These are phyloP conservation scores for Termitomyces sp. DNA, from an alignment of 768 basidiomycete species.

Conservation along the genomic window DNA sequence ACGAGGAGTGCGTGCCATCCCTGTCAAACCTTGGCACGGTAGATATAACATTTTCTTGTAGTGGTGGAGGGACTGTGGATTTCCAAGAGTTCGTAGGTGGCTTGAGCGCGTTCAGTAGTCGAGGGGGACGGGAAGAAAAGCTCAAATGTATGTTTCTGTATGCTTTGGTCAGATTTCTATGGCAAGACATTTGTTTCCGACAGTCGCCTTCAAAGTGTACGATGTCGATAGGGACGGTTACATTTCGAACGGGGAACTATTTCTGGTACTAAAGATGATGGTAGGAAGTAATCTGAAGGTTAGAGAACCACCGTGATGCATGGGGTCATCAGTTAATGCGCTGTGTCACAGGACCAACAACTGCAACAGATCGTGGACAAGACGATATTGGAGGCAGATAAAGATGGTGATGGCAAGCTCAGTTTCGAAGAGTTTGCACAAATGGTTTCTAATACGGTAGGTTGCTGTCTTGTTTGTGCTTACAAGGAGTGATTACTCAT, in stretches of 20 bases:
- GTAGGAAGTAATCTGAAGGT: slow-evolving; percentile 99
- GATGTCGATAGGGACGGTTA: slow-evolving; percentile 97
- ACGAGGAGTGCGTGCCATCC: slow-evolving; percentile 79
- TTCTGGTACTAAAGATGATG: slow-evolving; percentile 99
- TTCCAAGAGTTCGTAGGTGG: slow-evolving; percentile 99
- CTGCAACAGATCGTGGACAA: slow-evolving; percentile 99
- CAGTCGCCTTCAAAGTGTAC: slow-evolving; percentile 99
- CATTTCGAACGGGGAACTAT: slow-evolving; percentile 98
- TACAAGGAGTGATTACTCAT: background rate
- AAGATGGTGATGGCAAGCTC: slow-evolving; percentile 95
- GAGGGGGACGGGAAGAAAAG: slow-evolving; percentile 96
- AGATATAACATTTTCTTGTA: slow-evolving; percentile 24
- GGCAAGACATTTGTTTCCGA: background rate
- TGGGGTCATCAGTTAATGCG: slow-evolving; percentile 1
- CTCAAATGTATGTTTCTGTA: slow-evolving; percentile 66
- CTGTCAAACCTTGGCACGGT: slow-evolving; percentile 3
- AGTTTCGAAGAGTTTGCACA: slow-evolving; percentile 95
- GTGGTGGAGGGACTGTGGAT: slow-evolving; percentile 97
- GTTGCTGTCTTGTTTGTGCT: slow-evolving; percentile 18
- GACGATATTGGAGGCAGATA: slow-evolving; percentile 99
- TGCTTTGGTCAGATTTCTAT: background rate
- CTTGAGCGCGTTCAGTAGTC: slow-evolving; percentile 93
- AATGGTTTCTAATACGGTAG: slow-evolving; percentile 95
- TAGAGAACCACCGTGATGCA: slow-evolving; percentile 6
- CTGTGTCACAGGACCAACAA: slow-evolving; percentile 76